Conservation (phyloP, 345 rosid genomes). For the Syzygium aqueum region DNA sequence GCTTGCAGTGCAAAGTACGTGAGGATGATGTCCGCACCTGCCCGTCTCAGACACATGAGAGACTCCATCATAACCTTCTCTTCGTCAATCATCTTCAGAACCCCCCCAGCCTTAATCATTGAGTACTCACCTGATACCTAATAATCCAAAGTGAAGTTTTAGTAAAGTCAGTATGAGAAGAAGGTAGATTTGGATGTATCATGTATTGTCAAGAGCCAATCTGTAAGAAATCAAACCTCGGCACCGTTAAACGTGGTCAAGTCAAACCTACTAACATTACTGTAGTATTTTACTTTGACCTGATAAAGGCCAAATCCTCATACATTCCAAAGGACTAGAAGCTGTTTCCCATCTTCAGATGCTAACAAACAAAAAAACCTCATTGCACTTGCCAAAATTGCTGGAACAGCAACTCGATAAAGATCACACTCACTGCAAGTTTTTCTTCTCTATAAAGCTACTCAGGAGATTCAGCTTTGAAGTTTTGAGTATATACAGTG, state of each 20-base stretch:
- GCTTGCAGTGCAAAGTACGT: slow-evolving; percentile 92
- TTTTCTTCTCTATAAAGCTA: background rate
- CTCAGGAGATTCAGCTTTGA: background rate
- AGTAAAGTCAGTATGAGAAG: background rate
- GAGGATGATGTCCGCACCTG: slow-evolving; percentile 79
- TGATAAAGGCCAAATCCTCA: background rate
- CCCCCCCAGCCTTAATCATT: slow-evolving; percentile 88
- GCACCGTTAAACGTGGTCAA: background rate
- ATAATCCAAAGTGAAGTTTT: background rate
- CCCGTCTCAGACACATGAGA: slow-evolving; percentile 70
- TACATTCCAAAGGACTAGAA: background rate
- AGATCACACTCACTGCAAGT: background rate
- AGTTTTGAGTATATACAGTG: background rate
- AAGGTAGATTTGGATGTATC: background rate
- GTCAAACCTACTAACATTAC: background rate
- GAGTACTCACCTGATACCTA: slow-evolving; percentile 92
- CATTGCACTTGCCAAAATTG: background rate
- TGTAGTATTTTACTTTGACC: background rate
- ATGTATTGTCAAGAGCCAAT: background rate
- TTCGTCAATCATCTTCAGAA: slow-evolving; percentile 84
- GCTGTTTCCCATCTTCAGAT: background rate
- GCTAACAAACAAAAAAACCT: background rate
- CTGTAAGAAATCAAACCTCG: background rate
- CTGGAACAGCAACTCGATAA: background rate
- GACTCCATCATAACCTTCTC: slow-evolving; percentile 95